Percentiles rank a stretch among this genome's conserved stretches.
phyloP scores from a whole-genome alignment of 2,329 filamentous ascomycete genomes.

The Trichophyton mentagrophytes region DNA sequence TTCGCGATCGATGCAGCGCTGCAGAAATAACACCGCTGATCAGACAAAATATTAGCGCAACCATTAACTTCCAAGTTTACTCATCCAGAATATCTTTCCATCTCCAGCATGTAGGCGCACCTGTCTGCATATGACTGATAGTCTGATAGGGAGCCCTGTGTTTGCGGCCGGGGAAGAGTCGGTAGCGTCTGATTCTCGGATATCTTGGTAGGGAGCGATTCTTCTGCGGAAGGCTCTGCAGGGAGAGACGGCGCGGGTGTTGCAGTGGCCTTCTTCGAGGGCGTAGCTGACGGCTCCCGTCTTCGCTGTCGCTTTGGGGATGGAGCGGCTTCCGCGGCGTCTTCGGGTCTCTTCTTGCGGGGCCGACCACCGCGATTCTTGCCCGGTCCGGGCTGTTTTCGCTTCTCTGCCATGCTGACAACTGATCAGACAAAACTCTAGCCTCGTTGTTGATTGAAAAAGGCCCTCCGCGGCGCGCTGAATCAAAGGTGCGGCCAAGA shows the following conservation, averaged over 20 bases:
- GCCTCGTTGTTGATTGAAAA: neutral
- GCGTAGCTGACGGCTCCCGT: conserved; percentile 15
- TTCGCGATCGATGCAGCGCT: conserved; percentile 47
- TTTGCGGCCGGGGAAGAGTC: conserved; percentile 39
- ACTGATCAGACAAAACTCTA: neutral
- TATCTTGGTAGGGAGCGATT: conserved; percentile 41
- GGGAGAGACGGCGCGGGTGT: conserved; percentile 18
- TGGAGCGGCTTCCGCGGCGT: conserved; percentile 20
- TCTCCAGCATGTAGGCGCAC: conserved; percentile 18
- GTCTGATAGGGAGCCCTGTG: conserved; percentile 35
- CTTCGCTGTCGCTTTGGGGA: conserved; percentile 10
- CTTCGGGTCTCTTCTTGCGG: conserved; percentile 32
- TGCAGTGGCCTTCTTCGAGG: conserved; percentile 20
- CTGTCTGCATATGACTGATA: conserved; percentile 50
- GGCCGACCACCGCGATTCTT: conserved; percentile 30
- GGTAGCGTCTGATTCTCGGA: conserved; percentile 43
- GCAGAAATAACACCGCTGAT: conserved; percentile 43
- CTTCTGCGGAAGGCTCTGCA: conserved; percentile 15
- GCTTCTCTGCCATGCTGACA: conserved; percentile 30
- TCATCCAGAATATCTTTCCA: neutral
- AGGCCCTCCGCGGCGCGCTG: neutral
- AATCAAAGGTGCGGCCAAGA: neutral
- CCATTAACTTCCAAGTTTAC: neutral
- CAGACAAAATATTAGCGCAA: conserved; percentile 12
- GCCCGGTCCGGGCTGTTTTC: conserved; percentile 30